A percentile compares a stretch with the other conserved stretches of the same genome.
These are phyloP conservation scores for Sporothrix protearum DNA, from an alignment of 2,329 filamentous ascomycete genomes.

Conservation along the genomic window DNA sequence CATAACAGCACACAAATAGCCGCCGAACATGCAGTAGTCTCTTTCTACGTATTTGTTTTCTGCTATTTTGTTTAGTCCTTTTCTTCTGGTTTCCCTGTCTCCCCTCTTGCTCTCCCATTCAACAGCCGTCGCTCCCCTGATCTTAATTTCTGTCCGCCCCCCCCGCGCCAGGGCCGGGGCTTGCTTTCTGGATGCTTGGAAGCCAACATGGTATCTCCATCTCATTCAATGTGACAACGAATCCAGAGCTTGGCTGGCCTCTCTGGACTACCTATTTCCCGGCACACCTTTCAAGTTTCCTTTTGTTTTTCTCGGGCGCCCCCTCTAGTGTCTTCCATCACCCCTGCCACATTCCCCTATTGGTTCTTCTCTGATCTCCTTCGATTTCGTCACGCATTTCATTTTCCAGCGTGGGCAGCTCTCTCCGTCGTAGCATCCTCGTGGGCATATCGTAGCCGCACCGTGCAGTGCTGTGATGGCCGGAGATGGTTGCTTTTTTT, in stretches of 20 bases:
- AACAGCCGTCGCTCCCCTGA: neutral
- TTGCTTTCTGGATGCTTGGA: neutral
- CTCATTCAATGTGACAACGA: neutral
- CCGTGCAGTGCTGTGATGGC: conserved; percentile 9
- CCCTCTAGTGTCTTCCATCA: neutral
- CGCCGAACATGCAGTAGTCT: conserved; percentile 26
- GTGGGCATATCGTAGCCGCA: neutral
- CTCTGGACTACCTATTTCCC: too few relatives aligned
- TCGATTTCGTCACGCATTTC: conserved; percentile 5
- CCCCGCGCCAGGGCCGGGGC: neutral
- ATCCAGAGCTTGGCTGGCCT: neutral
- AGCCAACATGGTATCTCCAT: neutral
- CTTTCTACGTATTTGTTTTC: neutral
- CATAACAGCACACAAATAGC: conserved; percentile 26
- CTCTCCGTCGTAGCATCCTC: neutral
- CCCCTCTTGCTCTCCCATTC: neutral
- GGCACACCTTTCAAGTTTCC: conserved; percentile 7
- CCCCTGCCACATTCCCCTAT: neutral
- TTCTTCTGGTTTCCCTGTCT: neutral
- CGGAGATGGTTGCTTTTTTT: neutral
- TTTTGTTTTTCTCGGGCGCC: neutral
- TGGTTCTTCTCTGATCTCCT: neutral
- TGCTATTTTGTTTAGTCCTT: neutral
- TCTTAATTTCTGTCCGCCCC: neutral
- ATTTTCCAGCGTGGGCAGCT: neutral